These are phyloP conservation scores for Dendrothele bispora DNA, from an alignment of 768 basidiomycete genomes.

Conservation along the genomic window DNA sequence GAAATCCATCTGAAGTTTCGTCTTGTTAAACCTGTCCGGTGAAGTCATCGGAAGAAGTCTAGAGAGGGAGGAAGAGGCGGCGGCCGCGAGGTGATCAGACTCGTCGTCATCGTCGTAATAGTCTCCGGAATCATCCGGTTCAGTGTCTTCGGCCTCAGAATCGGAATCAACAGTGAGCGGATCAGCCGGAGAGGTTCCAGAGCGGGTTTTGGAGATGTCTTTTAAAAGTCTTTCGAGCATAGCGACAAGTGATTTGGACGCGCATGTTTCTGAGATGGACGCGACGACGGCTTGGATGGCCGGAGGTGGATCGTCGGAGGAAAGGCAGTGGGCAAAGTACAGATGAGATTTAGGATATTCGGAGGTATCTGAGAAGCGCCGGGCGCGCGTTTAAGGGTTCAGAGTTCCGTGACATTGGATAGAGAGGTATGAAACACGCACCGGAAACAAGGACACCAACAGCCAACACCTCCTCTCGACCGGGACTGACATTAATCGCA, in stretches of 20 bases:
- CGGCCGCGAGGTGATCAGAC: background rate
- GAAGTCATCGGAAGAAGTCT: too few relatives aligned
- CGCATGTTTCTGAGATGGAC: too few relatives aligned
- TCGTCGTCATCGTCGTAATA: background rate
- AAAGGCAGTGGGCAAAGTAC: slow-evolving; percentile 55
- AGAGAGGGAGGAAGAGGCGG: too few relatives aligned
- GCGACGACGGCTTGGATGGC: slow-evolving; percentile 43
- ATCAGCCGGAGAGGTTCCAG: background rate
- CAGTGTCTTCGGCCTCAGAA: slow-evolving; percentile 15
- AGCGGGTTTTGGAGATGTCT: slow-evolving; percentile 25
- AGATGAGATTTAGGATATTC: slow-evolving; percentile 64
- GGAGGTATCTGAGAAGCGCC: slow-evolving; percentile 51
- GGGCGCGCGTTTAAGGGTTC: background rate
- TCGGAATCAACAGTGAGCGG: slow-evolving; percentile 13
- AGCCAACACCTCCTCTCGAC: slow-evolving; percentile 32
- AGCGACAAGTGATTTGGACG: slow-evolving; percentile 43
- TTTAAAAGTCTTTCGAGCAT: slow-evolving; percentile 44
- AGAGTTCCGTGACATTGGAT: background rate
- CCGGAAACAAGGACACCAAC: slow-evolving; percentile 53
- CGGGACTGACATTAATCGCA: slow-evolving; percentile 33
- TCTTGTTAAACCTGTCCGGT: too few relatives aligned
- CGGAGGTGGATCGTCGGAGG: slow-evolving; percentile 39
- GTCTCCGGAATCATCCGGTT: slow-evolving; percentile 3
- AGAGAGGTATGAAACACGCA: slow-evolving; percentile 19
- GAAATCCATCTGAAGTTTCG: slow-evolving; percentile 46